Conservation (phyloP, 192 early-diverging fungal species). For the Diversispora epigaea region DNA sequence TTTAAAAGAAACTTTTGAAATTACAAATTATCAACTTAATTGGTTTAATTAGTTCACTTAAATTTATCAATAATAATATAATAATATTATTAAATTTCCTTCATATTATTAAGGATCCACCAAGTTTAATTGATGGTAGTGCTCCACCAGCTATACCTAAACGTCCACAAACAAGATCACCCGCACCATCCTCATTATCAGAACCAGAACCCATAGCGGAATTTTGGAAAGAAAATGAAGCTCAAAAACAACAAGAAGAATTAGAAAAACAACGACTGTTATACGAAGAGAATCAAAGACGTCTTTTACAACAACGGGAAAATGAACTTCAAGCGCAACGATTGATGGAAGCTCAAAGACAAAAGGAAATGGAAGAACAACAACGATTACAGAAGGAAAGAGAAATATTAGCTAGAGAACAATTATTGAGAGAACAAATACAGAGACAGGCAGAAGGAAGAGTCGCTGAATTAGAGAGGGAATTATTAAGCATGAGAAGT, state of each 20-base stretch:
- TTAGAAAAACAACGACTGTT: slow-evolving; percentile 66
- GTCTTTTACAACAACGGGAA: slow-evolving; percentile 61
- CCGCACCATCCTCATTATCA: slow-evolving; percentile 46
- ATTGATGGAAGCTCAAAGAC: slow-evolving; percentile 61
- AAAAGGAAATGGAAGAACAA: slow-evolving; percentile 74
- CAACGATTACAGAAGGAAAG: slow-evolving; percentile 71
- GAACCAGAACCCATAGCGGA: slow-evolving; percentile 61
- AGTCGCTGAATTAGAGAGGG: slow-evolving; percentile 75
- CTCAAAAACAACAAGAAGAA: slow-evolving; percentile 60
- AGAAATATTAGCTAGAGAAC: slow-evolving; percentile 70
- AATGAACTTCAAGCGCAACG: slow-evolving; percentile 53
- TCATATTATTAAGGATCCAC: slow-evolving; percentile 56
- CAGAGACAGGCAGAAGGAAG: slow-evolving; percentile 77
- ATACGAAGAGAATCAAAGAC: slow-evolving; percentile 60
- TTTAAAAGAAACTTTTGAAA: background rate
- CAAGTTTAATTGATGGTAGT: slow-evolving; percentile 75
- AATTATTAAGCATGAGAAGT: slow-evolving; percentile 72
- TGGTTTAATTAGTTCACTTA: background rate
- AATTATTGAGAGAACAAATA: slow-evolving; percentile 78
- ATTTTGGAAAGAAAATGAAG: slow-evolving; percentile 57
- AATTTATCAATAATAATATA: background rate
- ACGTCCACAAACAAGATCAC: slow-evolving; percentile 43
- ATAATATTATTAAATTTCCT: background rate
- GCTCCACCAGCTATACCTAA: slow-evolving; percentile 62
- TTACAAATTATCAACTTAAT: no score